A percentile compares a stretch with the other conserved stretches of the same genome.
Conservation (phyloP, 306 rosid species). For the Arachis hypogaea region DNA sequence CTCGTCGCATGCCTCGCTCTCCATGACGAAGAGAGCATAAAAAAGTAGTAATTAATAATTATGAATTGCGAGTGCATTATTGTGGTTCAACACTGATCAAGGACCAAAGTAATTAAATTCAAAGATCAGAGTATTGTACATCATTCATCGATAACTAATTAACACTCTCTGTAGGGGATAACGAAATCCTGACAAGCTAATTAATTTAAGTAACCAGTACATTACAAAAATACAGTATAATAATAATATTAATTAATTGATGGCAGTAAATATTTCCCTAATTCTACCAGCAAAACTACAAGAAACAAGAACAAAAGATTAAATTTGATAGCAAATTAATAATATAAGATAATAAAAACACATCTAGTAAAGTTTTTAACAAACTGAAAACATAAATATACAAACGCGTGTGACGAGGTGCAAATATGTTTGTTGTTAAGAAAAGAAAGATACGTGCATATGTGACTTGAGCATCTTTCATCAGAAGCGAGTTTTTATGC, state of each 20-base stretch:
- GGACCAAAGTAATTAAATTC: conserved; percentile 1
- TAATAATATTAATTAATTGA: neutral
- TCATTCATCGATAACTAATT: neutral
- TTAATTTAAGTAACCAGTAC: neutral
- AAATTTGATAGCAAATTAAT: no score
- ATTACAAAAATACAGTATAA: neutral
- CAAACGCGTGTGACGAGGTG: no score
- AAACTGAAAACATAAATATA: no score
- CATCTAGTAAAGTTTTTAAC: no score
- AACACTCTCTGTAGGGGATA: neutral
- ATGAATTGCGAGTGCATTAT: neutral
- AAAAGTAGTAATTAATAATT: neutral
- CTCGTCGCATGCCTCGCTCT: neutral
- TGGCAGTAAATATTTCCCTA: neutral
- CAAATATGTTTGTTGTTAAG: no score
- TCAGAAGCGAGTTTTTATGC: no score
- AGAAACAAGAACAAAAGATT: neutral
- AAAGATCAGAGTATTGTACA: neutral
- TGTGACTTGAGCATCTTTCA: no score
- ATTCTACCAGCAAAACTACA: neutral
- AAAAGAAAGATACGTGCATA: no score
- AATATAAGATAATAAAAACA: no score
- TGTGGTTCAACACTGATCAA: neutral
- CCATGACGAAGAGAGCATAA: conserved; percentile 4
- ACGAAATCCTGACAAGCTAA: neutral